These are phyloP conservation scores for Sporothrix schenckii DNA, from an alignment of 2,329 filamentous ascomycete species.

Conservation along the genomic window DNA sequence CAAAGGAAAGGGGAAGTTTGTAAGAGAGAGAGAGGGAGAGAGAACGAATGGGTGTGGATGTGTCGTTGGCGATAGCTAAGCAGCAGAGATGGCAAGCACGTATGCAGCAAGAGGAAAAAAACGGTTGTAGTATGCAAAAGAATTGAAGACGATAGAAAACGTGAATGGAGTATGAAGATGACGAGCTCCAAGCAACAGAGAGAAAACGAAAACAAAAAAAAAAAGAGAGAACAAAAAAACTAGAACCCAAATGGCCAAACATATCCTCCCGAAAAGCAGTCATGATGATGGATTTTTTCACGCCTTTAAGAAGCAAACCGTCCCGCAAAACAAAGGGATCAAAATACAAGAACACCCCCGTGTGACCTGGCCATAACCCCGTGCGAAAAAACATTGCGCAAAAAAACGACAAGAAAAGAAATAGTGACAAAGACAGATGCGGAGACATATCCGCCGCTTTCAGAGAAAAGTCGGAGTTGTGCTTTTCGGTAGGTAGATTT, in stretches of 20 bases:
- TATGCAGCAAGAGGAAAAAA: constrained; percentile 21
- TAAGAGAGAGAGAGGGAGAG: neutral
- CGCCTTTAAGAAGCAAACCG: constrained; percentile 25
- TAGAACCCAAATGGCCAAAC: constrained; percentile 11
- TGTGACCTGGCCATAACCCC: neutral
- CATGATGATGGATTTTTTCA: constrained; percentile 26
- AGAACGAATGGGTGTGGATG: neutral
- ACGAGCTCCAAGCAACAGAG: neutral
- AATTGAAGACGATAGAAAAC: constrained; percentile 5
- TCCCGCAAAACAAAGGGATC: neutral
- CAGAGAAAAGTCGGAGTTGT: neutral
- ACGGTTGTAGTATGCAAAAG: constrained; percentile 6
- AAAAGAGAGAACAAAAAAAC: constrained; percentile 6
- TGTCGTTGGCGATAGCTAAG: neutral
- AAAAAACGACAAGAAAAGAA: constrained; percentile 10
- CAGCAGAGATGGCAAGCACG: constrained; percentile 15
- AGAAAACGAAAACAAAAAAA: constrained; percentile 21
- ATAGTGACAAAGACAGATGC: neutral
- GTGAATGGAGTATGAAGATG: constrained; percentile 7
- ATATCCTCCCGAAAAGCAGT: constrained; percentile 19
- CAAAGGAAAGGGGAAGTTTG: neutral
- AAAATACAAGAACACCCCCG: constrained; percentile 7
- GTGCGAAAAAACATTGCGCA: neutral
- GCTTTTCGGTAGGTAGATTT: constrained; percentile 11
- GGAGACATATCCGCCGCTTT: constrained; percentile 1